These are phyloP conservation scores for Staphylotrichum tortipilum DNA, from an alignment of 495 filamentous ascomycete species.

Conservation along the genomic window DNA sequence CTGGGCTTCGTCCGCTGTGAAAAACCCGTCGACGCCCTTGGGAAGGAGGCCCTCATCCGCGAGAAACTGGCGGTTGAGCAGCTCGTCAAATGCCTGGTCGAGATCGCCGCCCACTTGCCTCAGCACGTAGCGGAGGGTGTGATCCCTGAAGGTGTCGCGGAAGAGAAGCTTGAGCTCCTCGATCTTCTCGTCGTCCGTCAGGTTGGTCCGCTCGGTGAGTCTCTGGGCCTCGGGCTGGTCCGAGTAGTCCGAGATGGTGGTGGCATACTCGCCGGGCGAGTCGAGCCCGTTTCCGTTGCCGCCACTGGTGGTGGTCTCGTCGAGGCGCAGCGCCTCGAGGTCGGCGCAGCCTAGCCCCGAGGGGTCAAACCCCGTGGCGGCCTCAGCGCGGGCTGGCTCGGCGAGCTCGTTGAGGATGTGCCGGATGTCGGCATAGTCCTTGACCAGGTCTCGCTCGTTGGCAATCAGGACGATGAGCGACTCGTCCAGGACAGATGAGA, in stretches of 20 bases:
- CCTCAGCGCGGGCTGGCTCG: constrained; percentile 51
- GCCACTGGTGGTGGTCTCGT: constrained; percentile 13
- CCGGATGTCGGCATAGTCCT: constrained; percentile 58
- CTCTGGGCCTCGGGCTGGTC: constrained; percentile 13
- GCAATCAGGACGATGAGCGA: constrained; percentile 25
- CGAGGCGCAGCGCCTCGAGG: constrained; percentile 4
- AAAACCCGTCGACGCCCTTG: constrained; percentile 77
- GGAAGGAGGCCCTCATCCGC: constrained; percentile 49
- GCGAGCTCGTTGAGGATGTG: constrained; percentile 51
- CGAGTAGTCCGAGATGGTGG: constrained; percentile 24
- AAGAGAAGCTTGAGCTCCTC: constrained; percentile 59
- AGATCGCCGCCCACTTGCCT: constrained; percentile 55
- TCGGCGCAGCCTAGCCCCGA: constrained; percentile 50
- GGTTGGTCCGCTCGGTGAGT: constrained; percentile 34
- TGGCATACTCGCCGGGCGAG: constrained; percentile 13
- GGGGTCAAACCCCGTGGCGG: constrained; percentile 66
- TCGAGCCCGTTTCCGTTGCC: constrained; percentile 10
- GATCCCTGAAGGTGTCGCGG: constrained; percentile 45
- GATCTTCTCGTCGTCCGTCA: constrained; percentile 50
- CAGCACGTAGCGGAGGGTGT: constrained; percentile 56
- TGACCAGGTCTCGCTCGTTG: constrained; percentile 47
- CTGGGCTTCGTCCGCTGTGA: constrained; percentile 32
- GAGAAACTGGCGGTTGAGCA: constrained; percentile 68
- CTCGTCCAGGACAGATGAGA: constrained; percentile 21
- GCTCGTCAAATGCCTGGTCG: constrained; percentile 65